Evolutionary conservation across 129 eudicot species (phyloP), one percentile per base, ranked within the genome.

Genomic region (Saussurea involucrata): DNA sequence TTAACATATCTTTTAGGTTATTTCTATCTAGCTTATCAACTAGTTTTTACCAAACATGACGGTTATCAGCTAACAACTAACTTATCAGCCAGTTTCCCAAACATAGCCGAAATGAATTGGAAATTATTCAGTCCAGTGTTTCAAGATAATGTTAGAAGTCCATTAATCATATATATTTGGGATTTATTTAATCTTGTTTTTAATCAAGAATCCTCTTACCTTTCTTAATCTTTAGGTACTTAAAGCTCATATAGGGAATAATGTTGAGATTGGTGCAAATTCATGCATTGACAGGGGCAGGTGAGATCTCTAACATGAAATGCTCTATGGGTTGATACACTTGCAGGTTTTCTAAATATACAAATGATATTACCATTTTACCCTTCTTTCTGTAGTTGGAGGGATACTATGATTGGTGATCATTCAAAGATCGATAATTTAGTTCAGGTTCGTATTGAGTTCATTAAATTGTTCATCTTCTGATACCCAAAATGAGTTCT

Each of bases 251-350:
- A 88, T 92, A 74, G 99, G 95, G 74, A 84, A 90, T 85, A 87
- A 88, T 76, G 99, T 95, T 44, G 97, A 95, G 83, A 86, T 92
- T 44, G 99, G 99, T 81, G 97, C 99, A 55, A 92, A 90, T 80
- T 83, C 99, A 29, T 95, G 99, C 80, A 82, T 95, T 72, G 99
- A 95, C 81, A 84, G 95, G 83, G 99, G 99, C 84, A 93, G 97
- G 98, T 93, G 74, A 80, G 73, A 64, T 82, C 67, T 72, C 53
- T 75, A 63, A 49, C 9, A 34, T 21, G 63, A 7, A 57, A 31
- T 80, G 36, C 20, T 29, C 21, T 63, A 8, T 32, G 22, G 32
- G 68, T 68, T 24, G 37, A 25, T 66, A 5, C 72, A 63, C 28
- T 69, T 22, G 34, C 29, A 34, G 57, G 34, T 24, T n/a, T 27